Percentiles rank a stretch among this genome's conserved stretches.
Evolutionary conservation across 495 filamentous ascomycete genomes (phyloP).

Genomic region (Aspergillus homomorphus): DNA sequence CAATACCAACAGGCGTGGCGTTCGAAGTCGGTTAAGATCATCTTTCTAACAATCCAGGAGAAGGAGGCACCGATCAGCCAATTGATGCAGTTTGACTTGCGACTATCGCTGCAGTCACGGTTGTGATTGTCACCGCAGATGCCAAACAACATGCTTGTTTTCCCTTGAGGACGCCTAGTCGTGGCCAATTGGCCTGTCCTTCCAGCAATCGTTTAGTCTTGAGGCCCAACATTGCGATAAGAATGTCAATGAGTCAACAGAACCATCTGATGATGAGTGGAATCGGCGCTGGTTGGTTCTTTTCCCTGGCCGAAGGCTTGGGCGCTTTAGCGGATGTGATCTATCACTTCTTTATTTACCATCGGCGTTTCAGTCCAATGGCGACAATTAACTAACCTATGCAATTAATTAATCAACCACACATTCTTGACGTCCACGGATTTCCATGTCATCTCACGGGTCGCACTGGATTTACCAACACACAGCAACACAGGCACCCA

Average conservation of each 20-base stretch:
- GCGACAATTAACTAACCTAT: background rate
- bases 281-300: background rate
- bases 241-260: background rate
- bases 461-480: background rate
- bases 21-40: background rate
- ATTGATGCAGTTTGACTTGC: background rate
- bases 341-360: background rate
- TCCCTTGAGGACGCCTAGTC: background rate
- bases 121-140: background rate
- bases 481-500: conserved; percentile 6
- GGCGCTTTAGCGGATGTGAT: background rate
- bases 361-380: conserved; percentile 2
- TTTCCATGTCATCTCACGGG: background rate
- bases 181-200: background rate
- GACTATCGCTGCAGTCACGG: conserved; percentile 2
- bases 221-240: background rate
- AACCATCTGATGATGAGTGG: background rate
- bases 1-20: background rate
- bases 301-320: background rate
- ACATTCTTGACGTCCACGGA: background rate
- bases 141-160: background rate
- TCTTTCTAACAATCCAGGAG: background rate
- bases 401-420: background rate
- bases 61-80: conserved; percentile 2
- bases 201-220: background rate